phyloP scores from a whole-genome alignment of 352 stramenopile species.

The Globisporangium okanoganense region DNA sequence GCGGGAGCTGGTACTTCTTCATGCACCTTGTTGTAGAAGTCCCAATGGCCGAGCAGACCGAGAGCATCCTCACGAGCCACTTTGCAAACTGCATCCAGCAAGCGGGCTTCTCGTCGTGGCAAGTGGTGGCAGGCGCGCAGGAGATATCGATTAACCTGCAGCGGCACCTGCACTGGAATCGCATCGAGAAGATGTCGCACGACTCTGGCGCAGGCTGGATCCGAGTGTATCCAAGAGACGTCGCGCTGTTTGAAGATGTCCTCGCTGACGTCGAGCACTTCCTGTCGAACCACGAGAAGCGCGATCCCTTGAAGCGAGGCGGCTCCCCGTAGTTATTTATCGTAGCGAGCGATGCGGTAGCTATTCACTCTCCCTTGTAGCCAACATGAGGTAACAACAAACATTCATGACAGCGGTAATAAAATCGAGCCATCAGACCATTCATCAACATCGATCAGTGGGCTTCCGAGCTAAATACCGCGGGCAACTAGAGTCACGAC shows the following conservation, averaged over 20 bases:
- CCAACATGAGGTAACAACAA: slow-evolving; percentile 12
- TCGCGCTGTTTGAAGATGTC: slow-evolving; percentile 75
- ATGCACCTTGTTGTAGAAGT: slow-evolving; percentile 83
- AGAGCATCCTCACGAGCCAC: slow-evolving; percentile 52
- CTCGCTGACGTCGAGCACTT: slow-evolving; percentile 72
- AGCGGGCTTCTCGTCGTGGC: slow-evolving; percentile 80
- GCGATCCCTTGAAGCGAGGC: slow-evolving; percentile 20
- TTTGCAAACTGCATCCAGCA: slow-evolving; percentile 81
- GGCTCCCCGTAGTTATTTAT: slow-evolving; percentile 17
- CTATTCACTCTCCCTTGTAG: background rate
- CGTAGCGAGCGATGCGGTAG: background rate
- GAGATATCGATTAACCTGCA: slow-evolving; percentile 87
- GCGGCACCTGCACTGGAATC: slow-evolving; percentile 85
- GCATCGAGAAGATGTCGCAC: slow-evolving; percentile 86
- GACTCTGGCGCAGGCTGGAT: slow-evolving; percentile 84
- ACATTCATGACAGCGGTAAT: slow-evolving; percentile 5
- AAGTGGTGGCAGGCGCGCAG: slow-evolving; percentile 79
- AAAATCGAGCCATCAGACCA: slow-evolving; percentile 8
- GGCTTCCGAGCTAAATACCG: slow-evolving; percentile 32
- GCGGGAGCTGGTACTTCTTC: slow-evolving; percentile 81
- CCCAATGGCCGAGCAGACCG: slow-evolving; percentile 38
- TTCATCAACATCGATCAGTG: slow-evolving; percentile 1
- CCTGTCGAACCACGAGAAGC: slow-evolving; percentile 46
- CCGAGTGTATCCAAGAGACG: slow-evolving; percentile 78
- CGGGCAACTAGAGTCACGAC: slow-evolving; percentile 75